phyloP scores from a whole-genome alignment of 495 filamentous ascomycete genomes.

The Penicillium cinerascens region DNA sequence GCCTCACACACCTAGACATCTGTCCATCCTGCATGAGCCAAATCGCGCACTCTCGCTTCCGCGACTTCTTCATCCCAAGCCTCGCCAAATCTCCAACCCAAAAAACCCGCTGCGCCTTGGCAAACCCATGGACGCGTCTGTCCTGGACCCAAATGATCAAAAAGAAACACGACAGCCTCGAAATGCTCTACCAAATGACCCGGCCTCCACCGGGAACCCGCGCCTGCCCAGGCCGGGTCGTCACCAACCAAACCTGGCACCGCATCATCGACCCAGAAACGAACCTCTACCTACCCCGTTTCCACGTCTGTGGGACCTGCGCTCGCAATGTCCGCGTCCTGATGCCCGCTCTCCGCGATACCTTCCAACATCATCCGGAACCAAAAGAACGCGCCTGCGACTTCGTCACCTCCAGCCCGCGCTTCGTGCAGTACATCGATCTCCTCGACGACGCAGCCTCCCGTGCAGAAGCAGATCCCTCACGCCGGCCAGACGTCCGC shows the following conservation, averaged over 20 bases:
- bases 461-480: slow-evolving; percentile 32
- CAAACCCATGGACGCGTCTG: slow-evolving; percentile 61
- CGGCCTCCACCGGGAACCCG: slow-evolving; percentile 38
- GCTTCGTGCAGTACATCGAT: slow-evolving; percentile 61
- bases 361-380: slow-evolving; percentile 39
- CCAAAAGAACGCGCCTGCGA: slow-evolving; percentile 43
- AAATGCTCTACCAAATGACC: slow-evolving; percentile 53
- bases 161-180: slow-evolving; percentile 48
- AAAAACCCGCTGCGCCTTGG: slow-evolving; percentile 55
- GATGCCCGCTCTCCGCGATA: slow-evolving; percentile 47
- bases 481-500: slow-evolving; percentile 41
- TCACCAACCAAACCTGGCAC: slow-evolving; percentile 53
- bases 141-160: slow-evolving; percentile 63
- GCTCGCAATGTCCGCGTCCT: slow-evolving; percentile 49
- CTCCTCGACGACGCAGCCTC: slow-evolving; percentile 54
- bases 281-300: slow-evolving; percentile 47
- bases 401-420: slow-evolving; percentile 47
- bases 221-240: slow-evolving; percentile 51
- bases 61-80: slow-evolving; percentile 48
- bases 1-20: slow-evolving; percentile 54
- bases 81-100: slow-evolving; percentile 36
- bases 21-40: slow-evolving; percentile 61
- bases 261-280: slow-evolving; percentile 54
- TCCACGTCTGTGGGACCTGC: slow-evolving; percentile 55
- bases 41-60: slow-evolving; percentile 53